Conservation (phyloP, 2,329 filamentous ascomycete genomes). For the Fusarium sp. region DNA sequence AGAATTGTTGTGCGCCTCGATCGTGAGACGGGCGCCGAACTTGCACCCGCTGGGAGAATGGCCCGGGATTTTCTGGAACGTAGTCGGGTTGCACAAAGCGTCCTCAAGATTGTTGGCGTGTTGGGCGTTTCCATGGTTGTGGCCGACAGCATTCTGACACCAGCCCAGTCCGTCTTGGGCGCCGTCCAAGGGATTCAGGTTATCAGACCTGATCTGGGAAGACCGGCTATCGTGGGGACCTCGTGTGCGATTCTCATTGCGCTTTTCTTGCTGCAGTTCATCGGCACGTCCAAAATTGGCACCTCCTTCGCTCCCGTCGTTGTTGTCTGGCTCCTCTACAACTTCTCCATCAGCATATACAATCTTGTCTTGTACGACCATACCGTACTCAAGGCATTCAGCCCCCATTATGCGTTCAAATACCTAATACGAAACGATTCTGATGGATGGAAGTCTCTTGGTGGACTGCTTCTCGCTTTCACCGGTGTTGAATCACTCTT, state of each 20-base stretch:
- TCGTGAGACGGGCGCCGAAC: conserved; percentile 64
- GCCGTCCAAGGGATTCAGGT: conserved; percentile 72
- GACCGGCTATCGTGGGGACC: conserved; percentile 67
- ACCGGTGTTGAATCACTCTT: conserved; percentile 84
- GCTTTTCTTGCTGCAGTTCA: conserved; percentile 71
- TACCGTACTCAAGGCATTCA: conserved; percentile 65
- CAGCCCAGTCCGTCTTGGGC: conserved; percentile 75
- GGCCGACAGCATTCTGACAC: conserved; percentile 71
- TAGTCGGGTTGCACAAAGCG: conserved; percentile 58
- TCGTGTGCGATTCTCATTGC: conserved; percentile 71
- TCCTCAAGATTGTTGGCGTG: conserved; percentile 70
- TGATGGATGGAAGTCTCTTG: conserved; percentile 70
- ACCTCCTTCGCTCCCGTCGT: conserved; percentile 72
- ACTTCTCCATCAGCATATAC: conserved; percentile 70
- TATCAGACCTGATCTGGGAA: conserved; percentile 63
- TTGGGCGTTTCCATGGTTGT: conserved; percentile 75
- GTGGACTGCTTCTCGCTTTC: conserved; percentile 78
- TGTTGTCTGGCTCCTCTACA: conserved; percentile 72
- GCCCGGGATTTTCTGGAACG: conserved; percentile 67
- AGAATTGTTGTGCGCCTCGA: conserved; percentile 66
- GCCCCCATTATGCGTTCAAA: conserved; percentile 66
- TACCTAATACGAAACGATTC: conserved; percentile 68
- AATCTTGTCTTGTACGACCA: conserved; percentile 63
- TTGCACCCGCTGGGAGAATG: conserved; percentile 59
- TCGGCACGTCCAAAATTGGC: conserved; percentile 70